These are phyloP conservation scores for Cordyceps farinosa DNA, from an alignment of 2,329 filamentous ascomycete species.

Conservation along the genomic window DNA sequence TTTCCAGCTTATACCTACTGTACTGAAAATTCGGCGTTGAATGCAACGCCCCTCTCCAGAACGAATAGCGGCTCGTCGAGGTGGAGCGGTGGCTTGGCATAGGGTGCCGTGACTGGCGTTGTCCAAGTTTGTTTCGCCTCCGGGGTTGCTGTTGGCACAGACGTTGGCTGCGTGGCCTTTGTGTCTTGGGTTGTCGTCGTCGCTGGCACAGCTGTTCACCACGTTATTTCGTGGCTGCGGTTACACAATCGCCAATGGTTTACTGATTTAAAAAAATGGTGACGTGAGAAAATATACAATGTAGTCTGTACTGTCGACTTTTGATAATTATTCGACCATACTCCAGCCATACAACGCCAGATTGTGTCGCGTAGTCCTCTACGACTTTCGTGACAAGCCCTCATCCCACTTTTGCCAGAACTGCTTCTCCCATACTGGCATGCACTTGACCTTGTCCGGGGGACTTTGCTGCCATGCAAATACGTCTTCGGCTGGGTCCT, in stretches of 20 bases:
- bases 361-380: neutral
- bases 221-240: neutral
- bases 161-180: conserved; percentile 9
- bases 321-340: neutral
- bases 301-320: neutral
- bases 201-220: neutral
- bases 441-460: conserved; percentile 47
- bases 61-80: neutral
- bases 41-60: neutral
- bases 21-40: neutral
- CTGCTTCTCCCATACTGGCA: conserved; percentile 40
- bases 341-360: neutral
- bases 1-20: neutral
- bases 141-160: neutral
- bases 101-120: neutral
- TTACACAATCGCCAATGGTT: neutral
- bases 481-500: conserved; percentile 27
- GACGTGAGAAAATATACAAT: neutral
- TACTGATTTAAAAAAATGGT: neutral
- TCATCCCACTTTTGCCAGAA: conserved; percentile 42
- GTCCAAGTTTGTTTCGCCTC: neutral
- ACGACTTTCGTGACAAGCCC: conserved; percentile 4
- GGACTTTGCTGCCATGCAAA: conserved; percentile 44
- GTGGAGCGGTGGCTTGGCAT: neutral
- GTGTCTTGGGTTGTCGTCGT: conserved; percentile 15